Base-by-base conservation (phyloP, 116 monocot species). In the Dioscorea cayenensis region DNA sequence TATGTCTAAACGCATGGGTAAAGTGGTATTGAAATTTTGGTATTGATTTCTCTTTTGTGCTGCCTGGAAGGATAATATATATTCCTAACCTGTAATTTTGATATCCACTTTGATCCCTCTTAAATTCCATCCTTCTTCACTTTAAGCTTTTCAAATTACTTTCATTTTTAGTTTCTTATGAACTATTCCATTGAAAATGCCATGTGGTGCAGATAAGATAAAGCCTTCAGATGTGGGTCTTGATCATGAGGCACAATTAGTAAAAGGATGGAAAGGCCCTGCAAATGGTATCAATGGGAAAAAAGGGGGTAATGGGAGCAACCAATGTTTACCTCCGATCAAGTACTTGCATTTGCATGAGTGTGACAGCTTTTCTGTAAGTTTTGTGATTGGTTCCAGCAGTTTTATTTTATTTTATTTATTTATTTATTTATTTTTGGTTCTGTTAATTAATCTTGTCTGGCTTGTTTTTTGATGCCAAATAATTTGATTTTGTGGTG, bases 301-400 rank as follows among this genome's bases (percentile, higher is more conserved):
- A 72, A 87, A 80, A 73, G 78, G 77, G 27, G 79, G 76, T 63
- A 90, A 84, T 70, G 85, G 90, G 36, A 78, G 78, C 64, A 76
- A 52, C 36, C 83, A 85, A 43, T 85, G 82, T 73, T 72, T 74
- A 28, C 82, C 90, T 61, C 82, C 90, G 19, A 90, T 94, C 60
- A 85, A 88, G 71, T 90, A 94, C 75, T 68, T 94, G 79, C 90
- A 90, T 75, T 77, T 94, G 50, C 81, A 94, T 73, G 91, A 94
- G 49, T 88, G 88, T 55, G 81, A 90, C 36, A 84, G 82, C 64
- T 90, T 94, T 72, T 94, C 90, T 23, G 90, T 90, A 79, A 83
- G 83, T 28, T 32, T 32, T 17, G 59, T 38, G 7, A 13, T 49
- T 72, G 9, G 43, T 48, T 58, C 58, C 9, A 12, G 28, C 5